Conservation (phyloP, 2,329 filamentous ascomycete genomes). For the Diaporthe helianthi region DNA sequence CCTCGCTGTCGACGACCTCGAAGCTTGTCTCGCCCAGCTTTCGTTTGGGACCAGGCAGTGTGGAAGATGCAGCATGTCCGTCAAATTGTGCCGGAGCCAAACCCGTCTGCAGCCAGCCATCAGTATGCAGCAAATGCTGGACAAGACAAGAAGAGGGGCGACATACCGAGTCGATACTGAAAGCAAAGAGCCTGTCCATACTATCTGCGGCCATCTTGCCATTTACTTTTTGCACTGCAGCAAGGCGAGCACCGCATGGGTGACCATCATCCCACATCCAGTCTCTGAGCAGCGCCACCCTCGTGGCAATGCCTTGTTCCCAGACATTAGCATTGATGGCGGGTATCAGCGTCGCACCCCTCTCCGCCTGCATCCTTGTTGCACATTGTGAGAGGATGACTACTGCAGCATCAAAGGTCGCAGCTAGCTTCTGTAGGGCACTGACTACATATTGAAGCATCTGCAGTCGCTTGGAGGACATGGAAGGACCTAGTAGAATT, state of each 20-base stretch:
- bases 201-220: constrained; percentile 54
- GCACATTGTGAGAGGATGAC: constrained; percentile 81
- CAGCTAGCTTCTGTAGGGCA: constrained; percentile 77
- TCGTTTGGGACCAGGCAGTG: constrained; percentile 62
- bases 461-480: constrained; percentile 54
- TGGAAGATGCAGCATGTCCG: constrained; percentile 43
- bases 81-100: constrained; percentile 52
- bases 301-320: constrained; percentile 78
- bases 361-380: constrained; percentile 76
- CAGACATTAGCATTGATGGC: constrained; percentile 78
- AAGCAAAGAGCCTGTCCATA: constrained; percentile 55
- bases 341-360: constrained; percentile 73
- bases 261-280: constrained; percentile 62
- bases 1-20: constrained; percentile 66
- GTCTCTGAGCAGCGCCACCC: constrained; percentile 81
- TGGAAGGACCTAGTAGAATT: constrained; percentile 29
- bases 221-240: constrained; percentile 70
- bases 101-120: constrained; percentile 48
- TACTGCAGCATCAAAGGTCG: constrained; percentile 74
- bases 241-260: constrained; percentile 61
- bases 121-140: constrained; percentile 13
- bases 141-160: constrained; percentile 32
- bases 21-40: constrained; percentile 67
- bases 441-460: constrained; percentile 70
- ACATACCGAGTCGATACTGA: constrained; percentile 56